These are phyloP conservation scores for Coemansia reversa DNA, from an alignment of 192 early-diverging fungal genomes.

Conservation along the genomic window DNA sequence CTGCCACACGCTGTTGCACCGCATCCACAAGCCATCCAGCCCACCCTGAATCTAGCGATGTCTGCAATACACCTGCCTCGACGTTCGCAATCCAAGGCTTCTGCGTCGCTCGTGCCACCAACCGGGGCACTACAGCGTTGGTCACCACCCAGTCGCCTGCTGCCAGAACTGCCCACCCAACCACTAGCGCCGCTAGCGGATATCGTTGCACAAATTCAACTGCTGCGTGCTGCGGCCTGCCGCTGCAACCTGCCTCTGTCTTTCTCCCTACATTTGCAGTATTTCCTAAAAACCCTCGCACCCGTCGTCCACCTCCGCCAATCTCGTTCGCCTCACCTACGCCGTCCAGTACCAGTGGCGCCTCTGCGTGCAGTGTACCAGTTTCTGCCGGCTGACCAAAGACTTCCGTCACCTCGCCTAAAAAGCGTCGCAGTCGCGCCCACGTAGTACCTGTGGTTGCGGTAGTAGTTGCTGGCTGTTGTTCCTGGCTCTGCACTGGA, in stretches of 20 bases:
- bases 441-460: slow-evolving; percentile 19
- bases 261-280: neutral
- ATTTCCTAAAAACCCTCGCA: slow-evolving; percentile 11
- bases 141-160: slow-evolving; percentile 35
- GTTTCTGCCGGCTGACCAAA: slow-evolving; percentile 17
- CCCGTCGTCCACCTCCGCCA: neutral
- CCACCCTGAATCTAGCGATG: neutral
- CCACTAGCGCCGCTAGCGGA: slow-evolving; percentile 23
- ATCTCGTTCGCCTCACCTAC: neutral
- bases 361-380: neutral
- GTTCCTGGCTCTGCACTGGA: neutral
- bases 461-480: neutral
- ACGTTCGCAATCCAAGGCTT: slow-evolving; percentile 27
- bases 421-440: slow-evolving; percentile 30
- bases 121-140: slow-evolving; percentile 21
- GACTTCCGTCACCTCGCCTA: slow-evolving; percentile 42
- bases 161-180: slow-evolving; percentile 29
- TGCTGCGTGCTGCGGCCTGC: neutral
- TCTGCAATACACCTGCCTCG: slow-evolving; percentile 20
- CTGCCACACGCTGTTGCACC: slow-evolving; percentile 6
- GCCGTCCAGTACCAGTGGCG: slow-evolving; percentile 5
- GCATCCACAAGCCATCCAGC: neutral
- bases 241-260: slow-evolving; percentile 2
- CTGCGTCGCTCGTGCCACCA: slow-evolving; percentile 20
- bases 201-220: slow-evolving; percentile 24